Base-by-base conservation (phyloP, 1,139 yeast genomes). In the Nakaseomyces glabratus region DNA sequence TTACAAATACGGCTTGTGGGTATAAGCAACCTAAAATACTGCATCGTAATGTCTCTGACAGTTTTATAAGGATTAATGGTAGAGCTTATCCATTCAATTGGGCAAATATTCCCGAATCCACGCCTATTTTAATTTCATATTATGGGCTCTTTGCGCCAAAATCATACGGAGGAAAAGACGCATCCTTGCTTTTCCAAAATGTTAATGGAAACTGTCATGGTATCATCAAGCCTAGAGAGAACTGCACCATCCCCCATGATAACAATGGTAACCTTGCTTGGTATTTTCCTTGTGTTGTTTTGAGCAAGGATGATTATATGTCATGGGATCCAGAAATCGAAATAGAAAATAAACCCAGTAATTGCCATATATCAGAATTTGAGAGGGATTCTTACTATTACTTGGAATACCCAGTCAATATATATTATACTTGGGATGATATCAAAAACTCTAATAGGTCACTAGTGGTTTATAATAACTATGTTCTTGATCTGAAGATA, bases 201-300 rank as follows among this genome's bases (percentile, higher is more conserved):
- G 96, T 90, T 34, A 88, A 90, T 55, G 96, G 95, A 20, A 79
- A 86, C 55, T 90, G 98, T 62, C 77, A 75, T 58, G 80, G 77
- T 21, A 64, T 90, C 40, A 80, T 90, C 40, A 69, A 61, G 11
- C 93, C 96, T 29, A 71, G 73, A 45, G 72, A 65, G 7, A 71
- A 77, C 52, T 70, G 84, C 48, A 49, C 77, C 0, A 86, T 86
- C 39, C 96, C 96, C 1, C 61, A 65, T 41, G 65, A 68, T 43
- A 68, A 68, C 25, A 74, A 71, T 24, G 66, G 68, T 14, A 76
- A 78, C 31, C 57, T 88, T 47, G 96, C 94, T 9, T 88, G 95
- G 95, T 90, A 90, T 61, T 85, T 86, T 81, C 97, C 98, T 3
- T 90, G 97, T 63, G 74, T 78, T 48, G 45, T 81, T 31, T 66